phyloP scores from a whole-genome alignment of 2,329 filamentous ascomycete genomes.

The Stemphylium vesicarium region DNA sequence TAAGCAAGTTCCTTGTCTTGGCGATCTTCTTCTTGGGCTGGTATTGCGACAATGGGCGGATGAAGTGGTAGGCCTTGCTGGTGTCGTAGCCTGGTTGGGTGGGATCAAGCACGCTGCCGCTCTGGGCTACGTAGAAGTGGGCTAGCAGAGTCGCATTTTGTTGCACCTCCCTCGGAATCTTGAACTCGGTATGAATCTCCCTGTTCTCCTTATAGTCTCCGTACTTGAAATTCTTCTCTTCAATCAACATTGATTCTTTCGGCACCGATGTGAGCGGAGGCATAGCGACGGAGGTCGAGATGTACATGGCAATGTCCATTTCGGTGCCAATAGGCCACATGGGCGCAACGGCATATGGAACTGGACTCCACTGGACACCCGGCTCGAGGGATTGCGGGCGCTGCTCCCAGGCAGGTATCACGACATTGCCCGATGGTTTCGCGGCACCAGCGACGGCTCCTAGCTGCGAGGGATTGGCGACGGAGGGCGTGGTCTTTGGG shows the following conservation, averaged over 20 bases:
- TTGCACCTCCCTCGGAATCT: constrained; percentile 79
- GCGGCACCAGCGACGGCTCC: constrained; percentile 22
- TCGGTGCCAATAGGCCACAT: constrained; percentile 84
- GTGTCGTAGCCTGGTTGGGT: constrained; percentile 73
- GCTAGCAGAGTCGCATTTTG: constrained; percentile 93
- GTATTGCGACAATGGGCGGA: constrained; percentile 85
- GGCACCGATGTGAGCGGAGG: constrained; percentile 70
- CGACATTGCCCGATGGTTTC: constrained; percentile 32
- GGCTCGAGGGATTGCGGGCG: constrained; percentile 54
- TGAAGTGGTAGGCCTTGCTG: constrained; percentile 80
- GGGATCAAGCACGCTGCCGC: constrained; percentile 79
- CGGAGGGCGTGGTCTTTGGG: constrained; percentile 15
- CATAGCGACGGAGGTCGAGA: constrained; percentile 76
- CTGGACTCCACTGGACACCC: constrained; percentile 63
- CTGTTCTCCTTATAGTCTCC: constrained; percentile 82
- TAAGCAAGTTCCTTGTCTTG: constrained; percentile 86
- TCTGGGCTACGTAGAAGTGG: constrained; percentile 86
- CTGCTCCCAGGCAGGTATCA: constrained; percentile 46
- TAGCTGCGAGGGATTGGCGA: constrained; percentile 26
- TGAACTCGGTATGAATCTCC: constrained; percentile 76
- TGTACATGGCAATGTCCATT: constrained; percentile 83
- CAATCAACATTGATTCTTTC: constrained; percentile 72
- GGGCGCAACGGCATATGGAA: constrained; percentile 77
- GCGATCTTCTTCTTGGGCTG: constrained; percentile 86
- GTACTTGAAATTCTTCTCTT: constrained; percentile 80